phyloP scores from a whole-genome alignment of 2,329 filamentous ascomycete species.

The Polytolypa hystricis region DNA sequence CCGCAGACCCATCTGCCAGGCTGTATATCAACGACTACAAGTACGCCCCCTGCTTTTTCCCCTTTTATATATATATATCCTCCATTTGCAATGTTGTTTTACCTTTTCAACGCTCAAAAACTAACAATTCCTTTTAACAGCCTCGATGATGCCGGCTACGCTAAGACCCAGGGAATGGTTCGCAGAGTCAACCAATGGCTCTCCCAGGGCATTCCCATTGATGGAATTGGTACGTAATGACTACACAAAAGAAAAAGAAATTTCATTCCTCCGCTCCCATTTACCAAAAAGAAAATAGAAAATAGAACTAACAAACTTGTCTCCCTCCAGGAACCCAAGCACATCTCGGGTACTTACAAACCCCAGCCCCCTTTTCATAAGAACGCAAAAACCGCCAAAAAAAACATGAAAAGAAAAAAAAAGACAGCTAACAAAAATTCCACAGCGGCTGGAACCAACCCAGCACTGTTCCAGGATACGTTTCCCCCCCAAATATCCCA shows the following conservation, averaged over 20 bases:
- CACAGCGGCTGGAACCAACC: too few relatives aligned
- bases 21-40: constrained; percentile 65
- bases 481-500: neutral
- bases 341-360: constrained; percentile 42
- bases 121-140: constrained; percentile 35
- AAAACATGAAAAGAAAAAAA: too few relatives aligned
- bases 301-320: too few relatives aligned
- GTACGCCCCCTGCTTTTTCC: too few relatives aligned
- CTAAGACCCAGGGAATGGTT: constrained; percentile 49
- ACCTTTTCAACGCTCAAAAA: too few relatives aligned
- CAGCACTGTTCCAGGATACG: neutral
- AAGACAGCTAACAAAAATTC: too few relatives aligned
- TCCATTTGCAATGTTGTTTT: too few relatives aligned
- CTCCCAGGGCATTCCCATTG: constrained; percentile 50
- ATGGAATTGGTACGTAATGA: constrained; percentile 43
- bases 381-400: too few relatives aligned
- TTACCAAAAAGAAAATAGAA: too few relatives aligned
- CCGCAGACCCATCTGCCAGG: constrained; percentile 55
- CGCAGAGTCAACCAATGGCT: constrained; percentile 53
- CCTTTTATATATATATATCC: neutral
- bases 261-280: constrained; percentile 3
- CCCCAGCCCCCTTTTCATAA: too few relatives aligned
- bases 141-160: constrained; percentile 48
- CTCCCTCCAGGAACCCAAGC: constrained; percentile 47
- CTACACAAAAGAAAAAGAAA: too few relatives aligned